Base-by-base conservation (phyloP, 2,329 filamentous ascomycete genomes). In the Penicillium vulpinum region DNA sequence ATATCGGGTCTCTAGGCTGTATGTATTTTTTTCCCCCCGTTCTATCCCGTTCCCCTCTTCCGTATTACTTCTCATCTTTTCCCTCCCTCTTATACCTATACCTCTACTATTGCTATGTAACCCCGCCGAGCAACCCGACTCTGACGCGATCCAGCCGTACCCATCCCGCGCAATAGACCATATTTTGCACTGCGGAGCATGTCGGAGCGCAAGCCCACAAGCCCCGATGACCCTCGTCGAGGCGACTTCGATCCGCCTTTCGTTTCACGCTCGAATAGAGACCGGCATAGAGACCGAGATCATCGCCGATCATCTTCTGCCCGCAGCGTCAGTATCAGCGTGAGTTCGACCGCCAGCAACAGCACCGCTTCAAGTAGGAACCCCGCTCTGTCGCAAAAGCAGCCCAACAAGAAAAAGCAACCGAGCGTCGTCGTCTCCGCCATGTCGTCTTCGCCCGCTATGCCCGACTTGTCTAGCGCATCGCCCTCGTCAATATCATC, bases 381-480 rank as follows among this genome's bases (percentile, higher is more conserved):
- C 28, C 45, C 26, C 44, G n/a, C 38, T 11, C 16, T 41, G 26
- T 44, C 49, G 28, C 49, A 51, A 33, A 51, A 31, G 26, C 36
- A 51, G 11, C 40, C 35, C 54, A 48, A 41, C 13, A 53, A 36
- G 15, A 13, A 48, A 47, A 62, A 60, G 53, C 60, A 56, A 15
- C 51, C 41, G 13, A 43, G 53, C 18, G 54, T 57, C 40, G 45
- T 58, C 49, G 33, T 61, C 51, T 43, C 47, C 49, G 49, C 58
- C 39, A 57, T 60, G 52, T 57, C 57, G 13, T 63, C 67, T 29
- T 62, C 66, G 21, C 64, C 64, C 29, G 55, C 62, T 15, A 60
- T 71, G 7, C 73, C 73, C 11, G 72, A 63, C 29, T 60, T 76
- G 28, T 71, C 72, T 10, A 69, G 65, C 47, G 67, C 67, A 36